These are phyloP conservation scores for Sporothrix sp. DNA, from an alignment of 2,329 filamentous ascomycete species.

Conservation along the genomic window DNA sequence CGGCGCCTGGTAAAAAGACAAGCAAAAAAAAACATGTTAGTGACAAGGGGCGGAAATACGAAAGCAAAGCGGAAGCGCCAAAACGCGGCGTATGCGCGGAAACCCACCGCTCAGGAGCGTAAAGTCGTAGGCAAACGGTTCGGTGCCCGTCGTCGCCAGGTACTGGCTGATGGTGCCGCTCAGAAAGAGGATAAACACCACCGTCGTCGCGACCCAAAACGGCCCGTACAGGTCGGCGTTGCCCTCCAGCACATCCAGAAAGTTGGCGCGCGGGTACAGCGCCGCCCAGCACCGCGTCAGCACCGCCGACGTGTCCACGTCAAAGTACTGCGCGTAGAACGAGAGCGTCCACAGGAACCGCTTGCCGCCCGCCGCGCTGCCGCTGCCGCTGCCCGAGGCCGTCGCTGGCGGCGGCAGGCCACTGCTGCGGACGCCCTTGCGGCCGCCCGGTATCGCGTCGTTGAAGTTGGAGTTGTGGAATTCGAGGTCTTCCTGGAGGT, in stretches of 20 bases:
- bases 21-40: background rate
- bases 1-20: no score
- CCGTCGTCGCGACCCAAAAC: conserved; percentile 97
- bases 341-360: conserved; percentile 84
- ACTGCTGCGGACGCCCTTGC: conserved; percentile 39
- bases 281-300: conserved; percentile 77
- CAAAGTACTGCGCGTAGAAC: conserved; percentile 98
- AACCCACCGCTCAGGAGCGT: conserved; percentile 66
- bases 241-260: conserved; percentile 92
- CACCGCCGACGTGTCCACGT: conserved; percentile 89
- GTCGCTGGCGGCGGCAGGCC: conserved; percentile 49
- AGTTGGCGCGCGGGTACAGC: conserved; percentile 86
- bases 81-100: background rate
- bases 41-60: no score
- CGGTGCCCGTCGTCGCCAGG: conserved; percentile 55
- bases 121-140: conserved; percentile 86
- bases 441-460: conserved; percentile 41
- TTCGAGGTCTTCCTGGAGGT: conserved; percentile 97
- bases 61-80: conserved; percentile 11
- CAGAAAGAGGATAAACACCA: conserved; percentile 88
- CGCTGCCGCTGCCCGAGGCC: conserved; percentile 32
- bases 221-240: conserved; percentile 96
- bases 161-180: conserved; percentile 94
- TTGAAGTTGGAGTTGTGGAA: conserved; percentile 91
- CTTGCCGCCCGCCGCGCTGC: conserved; percentile 46